Conservation (phyloP, 768 basidiomycete species). For the Macrocybe gigantea region DNA sequence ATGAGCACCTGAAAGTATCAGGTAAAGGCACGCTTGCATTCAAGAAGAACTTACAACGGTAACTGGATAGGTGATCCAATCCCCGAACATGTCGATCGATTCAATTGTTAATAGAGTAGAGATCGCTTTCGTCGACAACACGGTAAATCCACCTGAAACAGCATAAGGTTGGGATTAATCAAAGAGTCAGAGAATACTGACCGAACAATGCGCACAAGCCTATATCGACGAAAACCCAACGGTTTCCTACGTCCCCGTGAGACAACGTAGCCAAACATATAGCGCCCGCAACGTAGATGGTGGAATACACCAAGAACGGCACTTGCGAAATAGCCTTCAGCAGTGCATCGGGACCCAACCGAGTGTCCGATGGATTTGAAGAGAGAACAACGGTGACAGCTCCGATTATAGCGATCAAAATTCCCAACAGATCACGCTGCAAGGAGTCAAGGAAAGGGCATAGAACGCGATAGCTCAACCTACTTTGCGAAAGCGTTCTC, state of each 20-base stretch:
- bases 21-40: constrained; percentile 3
- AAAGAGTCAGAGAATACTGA: constrained; percentile 18
- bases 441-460: constrained; percentile 10
- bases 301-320: constrained; percentile 72
- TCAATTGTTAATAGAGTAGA: constrained; percentile 79
- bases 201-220: constrained; percentile 85
- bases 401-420: constrained; percentile 77
- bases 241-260: constrained; percentile 52
- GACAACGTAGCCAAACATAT: constrained; percentile 62
- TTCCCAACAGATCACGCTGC: constrained; percentile 74
- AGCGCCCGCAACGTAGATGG: constrained; percentile 52
- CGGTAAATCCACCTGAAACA: constrained; percentile 76
- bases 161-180: not conserved
- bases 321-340: constrained; percentile 63
- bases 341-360: constrained; percentile 63
- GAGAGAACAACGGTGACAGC: constrained; percentile 91
- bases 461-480: constrained; percentile 14
- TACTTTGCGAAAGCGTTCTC: constrained; percentile 78
- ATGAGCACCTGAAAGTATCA: constrained; percentile 48
- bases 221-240: constrained; percentile 79
- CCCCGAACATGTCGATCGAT: constrained; percentile 69
- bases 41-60: constrained; percentile 42
- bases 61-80: constrained; percentile 82
- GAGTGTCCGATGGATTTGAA: constrained; percentile 63
- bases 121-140: constrained; percentile 88